Percentiles rank a stretch among this genome's conserved stretches.
phyloP scores from a whole-genome alignment of 345 rosid genomes.

The Dipteronia dyeriana region DNA sequence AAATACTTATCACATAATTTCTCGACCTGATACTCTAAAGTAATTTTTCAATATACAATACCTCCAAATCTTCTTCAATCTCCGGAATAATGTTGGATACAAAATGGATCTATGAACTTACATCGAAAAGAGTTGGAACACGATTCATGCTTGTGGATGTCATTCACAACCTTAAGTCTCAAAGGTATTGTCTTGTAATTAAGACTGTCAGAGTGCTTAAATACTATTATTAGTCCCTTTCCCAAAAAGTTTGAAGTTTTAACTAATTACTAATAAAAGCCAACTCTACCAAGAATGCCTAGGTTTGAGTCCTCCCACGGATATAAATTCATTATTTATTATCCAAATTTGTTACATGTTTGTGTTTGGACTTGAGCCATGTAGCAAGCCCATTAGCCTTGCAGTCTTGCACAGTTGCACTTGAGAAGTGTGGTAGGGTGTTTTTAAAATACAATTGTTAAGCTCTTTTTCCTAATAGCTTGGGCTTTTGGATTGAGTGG shows the following conservation, averaged over 20 bases:
- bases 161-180: not conserved
- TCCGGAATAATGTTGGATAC: not conserved
- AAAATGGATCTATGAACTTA: not conserved
- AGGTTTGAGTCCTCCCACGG: not conserved
- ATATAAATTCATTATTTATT: too few relatives aligned
- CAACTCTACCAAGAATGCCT: not conserved
- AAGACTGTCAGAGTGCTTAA: not conserved
- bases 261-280: not conserved
- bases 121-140: not conserved
- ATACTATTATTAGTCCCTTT: not conserved
- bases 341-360: too few relatives aligned
- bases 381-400: not conserved
- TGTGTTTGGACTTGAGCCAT: not conserved
- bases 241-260: not conserved
- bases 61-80: not conserved
- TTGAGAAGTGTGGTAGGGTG: not conserved
- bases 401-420: not conserved
- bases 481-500: too few relatives aligned
- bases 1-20: not conserved
- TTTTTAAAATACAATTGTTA: not conserved
- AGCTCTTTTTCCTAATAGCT: not conserved
- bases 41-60: too few relatives aligned
- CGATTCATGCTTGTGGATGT: not conserved
- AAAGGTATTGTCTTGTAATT: not conserved
- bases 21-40: not conserved